A percentile compares a stretch with the other conserved stretches of the same genome.
These are phyloP conservation scores for Gentiana macrophylla DNA, from an alignment of 257 asterid genomes.

Conservation along the genomic window DNA sequence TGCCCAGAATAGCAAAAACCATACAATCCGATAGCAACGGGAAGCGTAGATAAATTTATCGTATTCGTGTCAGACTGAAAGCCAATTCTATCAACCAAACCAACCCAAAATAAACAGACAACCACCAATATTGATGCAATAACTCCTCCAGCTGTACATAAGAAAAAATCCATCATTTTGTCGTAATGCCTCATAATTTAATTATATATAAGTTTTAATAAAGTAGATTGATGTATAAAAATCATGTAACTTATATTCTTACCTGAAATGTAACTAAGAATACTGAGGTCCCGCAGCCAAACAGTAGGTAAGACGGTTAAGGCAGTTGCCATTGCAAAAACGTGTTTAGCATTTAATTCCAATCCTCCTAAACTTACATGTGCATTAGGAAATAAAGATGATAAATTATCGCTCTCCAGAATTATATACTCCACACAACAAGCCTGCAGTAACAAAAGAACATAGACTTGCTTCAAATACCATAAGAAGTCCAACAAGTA, in stretches of 20 bases:
- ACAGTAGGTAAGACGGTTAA: slow-evolving; percentile 85
- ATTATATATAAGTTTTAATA: neutral
- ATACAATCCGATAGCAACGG: slow-evolving; percentile 85
- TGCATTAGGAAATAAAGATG: slow-evolving; percentile 78
- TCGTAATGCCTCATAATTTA: neutral
- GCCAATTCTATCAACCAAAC: slow-evolving; percentile 61
- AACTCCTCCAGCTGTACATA: slow-evolving; percentile 76
- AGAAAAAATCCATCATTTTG: neutral
- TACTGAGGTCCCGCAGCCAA: slow-evolving; percentile 53
- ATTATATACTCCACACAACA: slow-evolving; percentile 81
- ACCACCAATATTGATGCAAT: slow-evolving; percentile 77
- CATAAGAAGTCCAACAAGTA: too few relatives aligned
- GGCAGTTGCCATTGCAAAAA: slow-evolving; percentile 56
- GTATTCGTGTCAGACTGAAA: slow-evolving; percentile 33
- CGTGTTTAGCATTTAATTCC: slow-evolving; percentile 43
- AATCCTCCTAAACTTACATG: slow-evolving; percentile 50
- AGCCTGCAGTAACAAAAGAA: slow-evolving; percentile 39
- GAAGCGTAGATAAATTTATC: slow-evolving; percentile 64
- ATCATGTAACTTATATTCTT: slow-evolving; percentile 4
- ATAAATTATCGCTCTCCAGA: slow-evolving; percentile 77
- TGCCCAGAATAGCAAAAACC: slow-evolving; percentile 94
- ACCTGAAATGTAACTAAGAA: slow-evolving; percentile 94
- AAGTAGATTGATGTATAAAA: neutral
- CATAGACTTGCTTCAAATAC: neutral
- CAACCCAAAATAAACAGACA: slow-evolving; percentile 66